These are phyloP conservation scores for Annulohypoxylon nitens DNA, from an alignment of 495 filamentous ascomycete genomes.

Conservation along the genomic window DNA sequence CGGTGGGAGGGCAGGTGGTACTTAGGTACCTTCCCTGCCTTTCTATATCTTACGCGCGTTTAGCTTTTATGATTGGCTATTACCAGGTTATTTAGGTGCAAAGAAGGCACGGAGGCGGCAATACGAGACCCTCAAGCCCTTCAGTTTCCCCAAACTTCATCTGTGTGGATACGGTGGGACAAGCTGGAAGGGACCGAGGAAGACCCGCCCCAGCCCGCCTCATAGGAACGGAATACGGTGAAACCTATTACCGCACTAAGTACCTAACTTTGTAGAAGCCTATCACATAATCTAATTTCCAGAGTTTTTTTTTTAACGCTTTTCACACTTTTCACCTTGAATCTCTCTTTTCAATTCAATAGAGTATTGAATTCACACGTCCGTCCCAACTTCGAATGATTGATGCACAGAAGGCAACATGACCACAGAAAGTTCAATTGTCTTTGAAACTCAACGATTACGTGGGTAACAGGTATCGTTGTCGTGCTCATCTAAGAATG, in stretches of 20 bases:
- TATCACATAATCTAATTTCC: constrained; percentile 9
- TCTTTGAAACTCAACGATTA: background rate
- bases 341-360: background rate
- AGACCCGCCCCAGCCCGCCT: background rate
- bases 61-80: constrained; percentile 7
- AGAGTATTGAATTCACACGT: background rate
- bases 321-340: background rate
- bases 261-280: background rate
- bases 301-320: background rate
- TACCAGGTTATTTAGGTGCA: constrained; percentile 11
- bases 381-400: background rate
- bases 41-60: constrained; percentile 11
- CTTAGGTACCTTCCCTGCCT: constrained; percentile 14
- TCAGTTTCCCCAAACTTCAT: constrained; percentile 12
- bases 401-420: background rate
- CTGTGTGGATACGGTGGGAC: background rate
- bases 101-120: constrained; percentile 14
- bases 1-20: constrained; percentile 4
- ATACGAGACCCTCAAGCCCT: constrained; percentile 28
- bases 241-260: constrained; percentile 15
- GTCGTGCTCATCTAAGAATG: background rate
- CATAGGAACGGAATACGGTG: constrained; percentile 19
- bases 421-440: background rate
- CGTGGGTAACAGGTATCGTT: background rate
- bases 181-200: background rate